A percentile compares a stretch with the other conserved stretches of the same genome.
Conservation (phyloP, 441 rosid species). For the Erodium chrysanthum region DNA sequence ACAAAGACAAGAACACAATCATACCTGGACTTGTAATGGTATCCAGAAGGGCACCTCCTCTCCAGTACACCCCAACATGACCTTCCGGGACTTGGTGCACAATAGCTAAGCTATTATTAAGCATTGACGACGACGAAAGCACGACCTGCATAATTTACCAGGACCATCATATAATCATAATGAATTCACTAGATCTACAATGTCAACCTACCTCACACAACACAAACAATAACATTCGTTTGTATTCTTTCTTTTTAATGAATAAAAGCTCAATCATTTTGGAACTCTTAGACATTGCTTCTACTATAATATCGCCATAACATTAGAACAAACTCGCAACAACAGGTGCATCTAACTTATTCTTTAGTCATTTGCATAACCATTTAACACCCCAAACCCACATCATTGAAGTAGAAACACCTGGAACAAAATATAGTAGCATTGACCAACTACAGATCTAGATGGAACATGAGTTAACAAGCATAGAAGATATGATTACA, state of each 20-base stretch:
- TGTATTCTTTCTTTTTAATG: neutral
- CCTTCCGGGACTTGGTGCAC: constrained; percentile 88
- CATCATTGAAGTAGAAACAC: neutral
- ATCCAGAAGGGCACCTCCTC: constrained; percentile 76
- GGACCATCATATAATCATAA: neutral
- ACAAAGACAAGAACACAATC: neutral
- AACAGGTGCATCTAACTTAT: neutral
- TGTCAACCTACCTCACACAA: neutral
- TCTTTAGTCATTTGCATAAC: neutral
- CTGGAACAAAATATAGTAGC: neutral
- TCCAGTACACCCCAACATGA: constrained; percentile 90
- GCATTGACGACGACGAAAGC: constrained; percentile 29
- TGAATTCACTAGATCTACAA: neutral
- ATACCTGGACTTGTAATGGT: constrained; percentile 61
- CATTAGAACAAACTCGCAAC: neutral
- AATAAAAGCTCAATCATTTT: neutral
- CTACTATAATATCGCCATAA: neutral
- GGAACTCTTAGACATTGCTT: neutral
- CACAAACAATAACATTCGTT: neutral
- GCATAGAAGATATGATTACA: neutral
- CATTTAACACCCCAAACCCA: neutral
- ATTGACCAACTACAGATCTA: neutral
- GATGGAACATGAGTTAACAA: neutral
- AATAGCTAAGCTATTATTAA: constrained; percentile 30
- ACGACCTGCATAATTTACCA: constrained; percentile 29